A percentile compares a stretch with the other conserved stretches of the same genome.
Evolutionary conservation across 768 basidiomycete species (phyloP).

Genomic region (Phaeolepiota aurea): DNA sequence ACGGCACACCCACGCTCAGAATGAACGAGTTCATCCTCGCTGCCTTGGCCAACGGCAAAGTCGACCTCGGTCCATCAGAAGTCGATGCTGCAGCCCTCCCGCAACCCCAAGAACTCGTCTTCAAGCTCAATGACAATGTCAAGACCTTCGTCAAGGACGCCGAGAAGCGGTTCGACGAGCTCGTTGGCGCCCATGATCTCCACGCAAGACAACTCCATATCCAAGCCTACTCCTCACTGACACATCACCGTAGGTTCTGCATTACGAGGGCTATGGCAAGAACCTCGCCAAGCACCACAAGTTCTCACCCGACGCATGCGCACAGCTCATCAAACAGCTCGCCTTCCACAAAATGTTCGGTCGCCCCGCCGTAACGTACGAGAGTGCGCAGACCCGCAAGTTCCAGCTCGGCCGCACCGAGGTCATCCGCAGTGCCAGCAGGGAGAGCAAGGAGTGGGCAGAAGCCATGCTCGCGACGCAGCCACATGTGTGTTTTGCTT

Average conservation of each 20-base stretch:
- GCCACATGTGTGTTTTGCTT: constrained; percentile 35
- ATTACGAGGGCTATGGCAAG: constrained; percentile 89
- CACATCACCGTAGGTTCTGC: constrained; percentile 46
- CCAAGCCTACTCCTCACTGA: neutral
- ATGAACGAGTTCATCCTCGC: constrained; percentile 92
- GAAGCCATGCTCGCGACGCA: constrained; percentile 75
- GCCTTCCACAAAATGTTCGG: constrained; percentile 84
- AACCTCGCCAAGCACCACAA: constrained; percentile 73
- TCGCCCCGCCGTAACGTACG: constrained; percentile 79
- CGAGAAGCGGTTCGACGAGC: constrained; percentile 61
- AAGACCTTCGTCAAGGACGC: constrained; percentile 46
- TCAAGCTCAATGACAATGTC: constrained; percentile 53
- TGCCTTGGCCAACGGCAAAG: constrained; percentile 61
- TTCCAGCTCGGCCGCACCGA: constrained; percentile 90
- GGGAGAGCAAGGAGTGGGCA: constrained; percentile 78
- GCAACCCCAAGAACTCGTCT: constrained; percentile 58
- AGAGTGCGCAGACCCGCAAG: constrained; percentile 90
- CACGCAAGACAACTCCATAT: constrained; percentile 34
- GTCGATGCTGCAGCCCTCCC: constrained; percentile 32
- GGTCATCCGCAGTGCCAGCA: constrained; percentile 82
- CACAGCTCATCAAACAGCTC: constrained; percentile 91
- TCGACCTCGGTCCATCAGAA: constrained; percentile 59
- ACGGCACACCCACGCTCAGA: constrained; percentile 91
- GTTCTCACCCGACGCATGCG: constrained; percentile 90
- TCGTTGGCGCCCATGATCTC: constrained; percentile 75